Evolutionary conservation across 257 asterid genomes (phyloP).

Genomic region (Ocimum tenuiflorum): DNA sequence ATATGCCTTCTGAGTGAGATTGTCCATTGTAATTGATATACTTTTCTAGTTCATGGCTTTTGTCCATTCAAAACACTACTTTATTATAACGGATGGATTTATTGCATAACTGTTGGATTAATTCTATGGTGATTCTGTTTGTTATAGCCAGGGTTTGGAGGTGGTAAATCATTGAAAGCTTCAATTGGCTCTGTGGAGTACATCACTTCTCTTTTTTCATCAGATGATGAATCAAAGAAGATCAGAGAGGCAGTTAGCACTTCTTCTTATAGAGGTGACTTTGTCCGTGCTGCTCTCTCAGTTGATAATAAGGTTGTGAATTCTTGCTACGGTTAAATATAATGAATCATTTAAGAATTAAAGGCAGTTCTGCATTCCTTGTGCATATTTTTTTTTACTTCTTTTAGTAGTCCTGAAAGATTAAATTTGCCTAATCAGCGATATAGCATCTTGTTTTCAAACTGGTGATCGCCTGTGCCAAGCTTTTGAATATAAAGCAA

Average conservation of each 20-base stretch:
- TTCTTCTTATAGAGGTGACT: conserved; percentile 69
- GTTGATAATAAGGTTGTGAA: conserved; percentile 72
- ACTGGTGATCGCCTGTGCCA: background rate
- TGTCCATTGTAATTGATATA: background rate
- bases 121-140: conserved; percentile 17
- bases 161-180: conserved; percentile 68
- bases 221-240: conserved; percentile 63
- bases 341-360: background rate
- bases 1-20: conserved; percentile 3
- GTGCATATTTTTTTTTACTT: background rate
- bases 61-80: background rate
- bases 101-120: conserved; percentile 13
- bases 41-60: background rate
- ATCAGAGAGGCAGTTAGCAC: conserved; percentile 67
- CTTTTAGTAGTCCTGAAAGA: background rate
- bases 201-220: conserved; percentile 68
- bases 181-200: conserved; percentile 93
- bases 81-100: background rate
- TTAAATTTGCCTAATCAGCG: background rate
- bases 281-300: conserved; percentile 88
- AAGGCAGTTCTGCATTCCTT: background rate
- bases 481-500: background rate
- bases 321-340: background rate
- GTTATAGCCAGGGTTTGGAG: conserved; percentile 82
- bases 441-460: background rate